Evolutionary conservation across 2,329 filamentous ascomycete genomes (phyloP).

Genomic region (Xylariaceae sp.): DNA sequence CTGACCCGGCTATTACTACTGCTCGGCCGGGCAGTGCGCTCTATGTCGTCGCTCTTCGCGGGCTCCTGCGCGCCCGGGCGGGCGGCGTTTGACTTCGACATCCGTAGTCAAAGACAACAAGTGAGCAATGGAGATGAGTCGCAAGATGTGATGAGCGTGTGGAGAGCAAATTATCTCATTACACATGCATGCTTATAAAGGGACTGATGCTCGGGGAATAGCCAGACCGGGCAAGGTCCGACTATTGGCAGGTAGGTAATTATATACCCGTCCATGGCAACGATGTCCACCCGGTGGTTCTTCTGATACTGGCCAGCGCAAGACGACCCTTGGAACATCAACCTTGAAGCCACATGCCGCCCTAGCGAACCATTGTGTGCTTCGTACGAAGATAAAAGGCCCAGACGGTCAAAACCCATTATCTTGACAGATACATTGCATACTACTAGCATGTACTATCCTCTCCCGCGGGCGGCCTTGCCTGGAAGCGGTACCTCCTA

Average conservation of each 20-base stretch:
- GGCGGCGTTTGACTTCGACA: conserved; percentile 16
- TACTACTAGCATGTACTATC: not conserved
- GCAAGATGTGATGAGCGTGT: not conserved
- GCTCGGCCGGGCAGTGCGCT: not conserved
- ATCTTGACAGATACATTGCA: not conserved
- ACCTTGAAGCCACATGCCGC: not conserved
- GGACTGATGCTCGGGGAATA: not conserved
- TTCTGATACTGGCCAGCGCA: not conserved
- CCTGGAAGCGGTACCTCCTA: not conserved
- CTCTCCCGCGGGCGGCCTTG: not conserved
- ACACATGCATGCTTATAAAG: not conserved
- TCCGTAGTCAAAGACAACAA: conserved; percentile 4
- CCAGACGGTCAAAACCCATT: not conserved
- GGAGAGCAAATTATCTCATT: not conserved
- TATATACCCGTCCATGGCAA: not conserved
- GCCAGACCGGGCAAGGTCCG: not conserved
- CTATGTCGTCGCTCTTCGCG: conserved; percentile 1
- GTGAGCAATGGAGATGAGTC: not conserved
- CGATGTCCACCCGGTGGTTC: not conserved
- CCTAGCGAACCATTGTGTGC: not conserved
- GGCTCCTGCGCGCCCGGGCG: conserved; percentile 2
- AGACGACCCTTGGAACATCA: not conserved
- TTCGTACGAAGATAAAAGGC: not conserved
- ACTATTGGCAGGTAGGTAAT: not conserved
- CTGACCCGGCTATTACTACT: conserved; percentile 10